Conservation (phyloP, 164 flowering plant species). For the Brasenia schreberi region DNA sequence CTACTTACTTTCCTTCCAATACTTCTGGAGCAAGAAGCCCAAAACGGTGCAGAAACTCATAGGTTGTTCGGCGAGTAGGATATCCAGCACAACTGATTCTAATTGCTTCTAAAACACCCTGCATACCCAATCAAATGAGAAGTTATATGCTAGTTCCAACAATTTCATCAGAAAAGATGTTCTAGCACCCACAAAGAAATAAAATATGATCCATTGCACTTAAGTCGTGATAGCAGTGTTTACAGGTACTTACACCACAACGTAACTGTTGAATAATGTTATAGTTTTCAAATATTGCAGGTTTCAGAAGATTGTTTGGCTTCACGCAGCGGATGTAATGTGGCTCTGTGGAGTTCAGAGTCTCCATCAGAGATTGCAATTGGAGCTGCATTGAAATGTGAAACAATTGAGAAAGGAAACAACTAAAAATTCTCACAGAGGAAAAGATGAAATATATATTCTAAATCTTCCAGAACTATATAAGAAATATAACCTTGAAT, state of each 20-base stretch:
- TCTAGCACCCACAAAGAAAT: background rate
- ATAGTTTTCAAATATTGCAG: slow-evolving; percentile 56
- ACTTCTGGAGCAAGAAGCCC: slow-evolving; percentile 58
- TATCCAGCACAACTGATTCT: slow-evolving; percentile 86
- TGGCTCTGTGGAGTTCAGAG: slow-evolving; percentile 71
- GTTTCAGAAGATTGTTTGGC: slow-evolving; percentile 64
- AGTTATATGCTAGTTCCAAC: background rate
- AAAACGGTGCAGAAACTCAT: slow-evolving; percentile 62
- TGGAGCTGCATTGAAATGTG: slow-evolving; percentile 49
- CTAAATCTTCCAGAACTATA: background rate
- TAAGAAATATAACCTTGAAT: slow-evolving; percentile 53
- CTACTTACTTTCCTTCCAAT: slow-evolving; percentile 44
- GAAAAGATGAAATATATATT: background rate
- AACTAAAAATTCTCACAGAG: too few relatives aligned
- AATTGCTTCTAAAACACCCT: slow-evolving; percentile 95
- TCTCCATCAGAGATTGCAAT: slow-evolving; percentile 78
- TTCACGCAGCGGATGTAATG: slow-evolving; percentile 91
- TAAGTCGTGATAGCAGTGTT: background rate
- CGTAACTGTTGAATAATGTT: slow-evolving; percentile 74
- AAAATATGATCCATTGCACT: background rate
- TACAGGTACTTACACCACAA: slow-evolving; percentile 61
- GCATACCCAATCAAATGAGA: slow-evolving; percentile 4
- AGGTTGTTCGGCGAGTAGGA: slow-evolving; percentile 58
- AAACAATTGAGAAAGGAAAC: too few relatives aligned
- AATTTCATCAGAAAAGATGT: background rate